Base-by-base conservation (phyloP, 2,329 filamentous ascomycete genomes). In the Colletotrichum simmondsii region DNA sequence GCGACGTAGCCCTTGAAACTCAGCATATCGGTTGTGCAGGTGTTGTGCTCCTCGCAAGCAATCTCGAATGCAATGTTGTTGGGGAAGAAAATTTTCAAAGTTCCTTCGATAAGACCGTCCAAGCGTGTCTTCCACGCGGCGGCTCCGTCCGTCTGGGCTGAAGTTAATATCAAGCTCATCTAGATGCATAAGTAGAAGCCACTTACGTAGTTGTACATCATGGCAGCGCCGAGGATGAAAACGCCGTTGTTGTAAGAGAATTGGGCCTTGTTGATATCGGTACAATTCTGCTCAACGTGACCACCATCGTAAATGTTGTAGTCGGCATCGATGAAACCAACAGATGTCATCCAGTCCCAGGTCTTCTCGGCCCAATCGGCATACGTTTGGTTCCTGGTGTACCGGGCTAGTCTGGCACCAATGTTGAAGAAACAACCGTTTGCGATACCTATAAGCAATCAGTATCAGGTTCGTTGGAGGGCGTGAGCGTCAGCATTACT, bases 341-440 rank as follows among this genome's bases (percentile, higher is more conserved):
- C 83, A 3, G 78, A 78, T 42, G 80, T 80, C 16, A 90, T 86
- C 90, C 93, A 92, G 58, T 93, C 84, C 84, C 88, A 94, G 0
- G 88, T 86, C 77, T 88, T 89, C 35, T 86, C 85, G 0, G 92
- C 92, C 82, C 89, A 89, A 3, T 90, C 85, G 3, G 87, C 87
- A 76, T 94, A 95, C 0, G 91, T 92, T 0, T 84, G 77, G 76
- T 94, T 93, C 19, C 84, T 84, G 0, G 92, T 94, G 80, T 94
- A 95, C 24, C 91, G 87, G 0, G 92, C 93, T 22, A 96, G 87
- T 7, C 94, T 91, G 14, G 94, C 89, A 7, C 88, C 90, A 10
- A 92, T 81, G 75, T 92, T 91, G 83, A 92, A 92, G 79, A 91
- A 91, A 75, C 87, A 88, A 61, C 88, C 90, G 75, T 91, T 92